Base-by-base conservation (phyloP, 2,329 filamentous ascomycete genomes). In the Ophiocordyceps camponoti-saundersi region DNA sequence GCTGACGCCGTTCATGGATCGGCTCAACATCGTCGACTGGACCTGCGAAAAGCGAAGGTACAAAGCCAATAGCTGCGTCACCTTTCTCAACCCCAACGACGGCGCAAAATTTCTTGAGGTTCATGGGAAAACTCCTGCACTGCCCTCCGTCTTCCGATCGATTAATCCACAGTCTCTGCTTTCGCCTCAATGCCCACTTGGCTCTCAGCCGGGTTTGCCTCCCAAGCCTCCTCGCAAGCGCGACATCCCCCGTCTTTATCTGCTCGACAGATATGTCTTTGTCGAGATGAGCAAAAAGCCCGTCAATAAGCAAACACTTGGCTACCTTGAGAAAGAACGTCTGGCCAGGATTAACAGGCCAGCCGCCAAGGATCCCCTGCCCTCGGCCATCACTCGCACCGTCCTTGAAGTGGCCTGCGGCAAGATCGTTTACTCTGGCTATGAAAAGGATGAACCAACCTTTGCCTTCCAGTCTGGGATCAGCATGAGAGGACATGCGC, bases 11-110 rank as follows among this genome's bases (percentile, higher is more conserved):
- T 56, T 63, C 26, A 64, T 75, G 56, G 53, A 57, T 0, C 51
- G 44, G 0, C 58, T 77, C 2, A 48, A 51, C 1, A 71, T 76
- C 44, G 26, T 49, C 1, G 59, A 67, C 7, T 77, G 65, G 59
- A 46, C 47, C 0, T 72, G 65, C 50, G 59, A 69, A 1, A 75
- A 73, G 49, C 55, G 60, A 0, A 56, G 54, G 2, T 54, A 55
- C 3, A 66, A 57, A 20, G 42, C 39, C 0, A 53, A 57, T 18
- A 72, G 61, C 3, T 64, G 59, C 46, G 50, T 75, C 43, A 65
- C 61, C 0, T 77, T 77, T 46, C 59, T 70, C 2, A 26, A 61
- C 1, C 42, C 44, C 0, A 16, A 46, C 0, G 65, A 77, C 5
- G 72, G 64, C 10, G 39, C 54, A 0, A 56, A 43, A 0, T 77